Base-by-base conservation (phyloP, 164 flowering plant species). In the Umbilicus rupestris region DNA sequence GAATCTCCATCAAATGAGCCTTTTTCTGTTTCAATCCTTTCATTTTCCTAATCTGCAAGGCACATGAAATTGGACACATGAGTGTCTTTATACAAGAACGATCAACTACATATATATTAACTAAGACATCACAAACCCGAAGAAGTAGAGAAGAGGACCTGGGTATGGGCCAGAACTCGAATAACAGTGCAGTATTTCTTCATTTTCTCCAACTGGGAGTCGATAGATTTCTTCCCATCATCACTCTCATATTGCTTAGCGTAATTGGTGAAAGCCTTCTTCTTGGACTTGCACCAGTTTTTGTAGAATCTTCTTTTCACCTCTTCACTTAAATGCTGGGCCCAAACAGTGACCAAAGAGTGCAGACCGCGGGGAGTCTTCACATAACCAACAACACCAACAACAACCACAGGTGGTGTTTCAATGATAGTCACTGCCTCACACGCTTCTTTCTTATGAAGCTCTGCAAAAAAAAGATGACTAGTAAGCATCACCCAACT, bases 21-120 rank as follows among this genome's bases (percentile, higher is more conserved):
- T 87, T 87, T 79, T 85, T 87, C 74, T 87, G 90, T 74, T 87
- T 87, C 83, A 87, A 60, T 0, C 93, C 93, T 67, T 81, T 81
- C 83, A 87, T 81, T 67, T 85, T 87, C 60, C 82, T 80, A 17
- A 87, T 83, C 93, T 87, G 39, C 44, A 66, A 58, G 64, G 67
- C 5, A 30, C 28, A 35, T 35, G 37, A 0, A 70, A 15, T 9
- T 26, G 7, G 41, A 19, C 37, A 12, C 15, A 24, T 50, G 30
- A 10, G 7, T 11, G 8, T 50, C 1, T 50, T 7, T 10, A 22
- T 2, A 20, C 10, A 5, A 49, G 26, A 49, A n/a, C 20, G 9
- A 22, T 0, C 3, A n/a, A n/a, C 7, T 20, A 4, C 3, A 50
- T 20, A 47, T 19, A 19, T 35, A 35, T 3, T 1, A 35, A 35